These are phyloP conservation scores for Suhomyces anneliseae DNA, from an alignment of 1,139 yeast species.

Conservation along the genomic window DNA sequence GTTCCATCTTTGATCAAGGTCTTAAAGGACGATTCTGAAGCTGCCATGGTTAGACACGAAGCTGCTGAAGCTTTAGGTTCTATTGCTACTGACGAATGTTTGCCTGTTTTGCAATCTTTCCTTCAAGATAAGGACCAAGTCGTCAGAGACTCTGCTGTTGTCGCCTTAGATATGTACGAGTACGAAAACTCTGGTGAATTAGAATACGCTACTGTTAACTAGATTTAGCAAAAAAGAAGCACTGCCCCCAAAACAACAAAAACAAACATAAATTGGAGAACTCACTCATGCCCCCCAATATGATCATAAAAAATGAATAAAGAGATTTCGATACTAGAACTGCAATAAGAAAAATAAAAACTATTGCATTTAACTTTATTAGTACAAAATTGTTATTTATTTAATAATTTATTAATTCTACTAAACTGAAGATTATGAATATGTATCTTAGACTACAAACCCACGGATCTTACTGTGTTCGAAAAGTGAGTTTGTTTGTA, in stretches of 20 bases:
- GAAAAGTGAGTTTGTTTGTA: too few species aligned
- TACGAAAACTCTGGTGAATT: constrained; percentile 85
- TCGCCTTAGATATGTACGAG: constrained; percentile 97
- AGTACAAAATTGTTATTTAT: too few species aligned
- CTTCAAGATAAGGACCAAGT: constrained; percentile 82
- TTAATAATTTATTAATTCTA: too few species aligned
- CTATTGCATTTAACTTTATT: too few species aligned
- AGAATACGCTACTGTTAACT: constrained; percentile 61
- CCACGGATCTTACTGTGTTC: too few species aligned
- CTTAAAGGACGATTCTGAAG: constrained; percentile 73
- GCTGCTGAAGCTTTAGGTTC: constrained; percentile 99
- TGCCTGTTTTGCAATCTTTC: constrained; percentile 80
- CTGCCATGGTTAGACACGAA: constrained; percentile 99
- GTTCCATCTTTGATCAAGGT: constrained; percentile 87
- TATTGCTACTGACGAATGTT: constrained; percentile 94
- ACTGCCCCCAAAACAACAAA: background rate
- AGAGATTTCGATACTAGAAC: too few species aligned
- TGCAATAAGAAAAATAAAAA: too few species aligned
- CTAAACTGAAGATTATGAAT: background rate
- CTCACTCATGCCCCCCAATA: too few species aligned
- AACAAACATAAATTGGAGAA: background rate
- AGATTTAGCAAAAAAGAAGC: background rate
- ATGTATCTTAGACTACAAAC: background rate
- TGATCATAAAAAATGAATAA: too few species aligned
- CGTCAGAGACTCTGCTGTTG: constrained; percentile 94